phyloP scores from a whole-genome alignment of 1,139 yeast genomes.

The Entelexis paramagnoliae region DNA sequence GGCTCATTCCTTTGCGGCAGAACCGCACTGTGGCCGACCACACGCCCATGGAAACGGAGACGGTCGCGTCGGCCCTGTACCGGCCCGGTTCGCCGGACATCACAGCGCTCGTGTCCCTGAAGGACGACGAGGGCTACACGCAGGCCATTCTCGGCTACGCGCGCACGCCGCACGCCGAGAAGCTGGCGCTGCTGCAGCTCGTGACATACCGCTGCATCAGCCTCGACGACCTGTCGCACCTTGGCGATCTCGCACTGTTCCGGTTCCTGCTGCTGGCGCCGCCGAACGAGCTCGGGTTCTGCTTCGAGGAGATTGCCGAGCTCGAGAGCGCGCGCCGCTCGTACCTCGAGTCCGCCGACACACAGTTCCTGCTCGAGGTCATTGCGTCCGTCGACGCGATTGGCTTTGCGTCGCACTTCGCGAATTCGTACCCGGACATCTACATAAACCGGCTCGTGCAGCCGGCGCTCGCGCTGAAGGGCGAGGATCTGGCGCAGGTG shows the following conservation, averaged over 20 bases:
- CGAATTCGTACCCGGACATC: conserved; percentile 15
- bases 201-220: conserved; percentile 14
- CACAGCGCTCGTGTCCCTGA: conserved; percentile 9
- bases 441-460: conserved; percentile 11
- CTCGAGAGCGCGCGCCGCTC: conserved; percentile 9
- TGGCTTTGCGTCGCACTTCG: conserved; percentile 15
- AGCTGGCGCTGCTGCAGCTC: conserved; percentile 15
- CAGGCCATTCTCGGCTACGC: conserved; percentile 13
- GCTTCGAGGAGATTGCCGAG: conserved; percentile 17
- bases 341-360: conserved; percentile 4
- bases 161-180: conserved; percentile 11
- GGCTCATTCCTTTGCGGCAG: conserved; percentile 15
- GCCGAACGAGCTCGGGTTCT: conserved; percentile 18
- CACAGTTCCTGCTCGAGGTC: conserved; percentile 8
- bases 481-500: conserved; percentile 2
- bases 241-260: conserved; percentile 4
- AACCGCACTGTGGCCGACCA: neutral
- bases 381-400: conserved; percentile 6
- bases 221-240: conserved; percentile 8
- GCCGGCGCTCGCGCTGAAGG: conserved; percentile 11
- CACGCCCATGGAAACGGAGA: conserved; percentile 17
- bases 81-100: conserved; percentile 16
- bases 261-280: conserved; percentile 16
- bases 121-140: conserved; percentile 14
- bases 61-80: conserved; percentile 8